Conservation (phyloP, 768 basidiomycete genomes). For the Leccinum obscurum region DNA sequence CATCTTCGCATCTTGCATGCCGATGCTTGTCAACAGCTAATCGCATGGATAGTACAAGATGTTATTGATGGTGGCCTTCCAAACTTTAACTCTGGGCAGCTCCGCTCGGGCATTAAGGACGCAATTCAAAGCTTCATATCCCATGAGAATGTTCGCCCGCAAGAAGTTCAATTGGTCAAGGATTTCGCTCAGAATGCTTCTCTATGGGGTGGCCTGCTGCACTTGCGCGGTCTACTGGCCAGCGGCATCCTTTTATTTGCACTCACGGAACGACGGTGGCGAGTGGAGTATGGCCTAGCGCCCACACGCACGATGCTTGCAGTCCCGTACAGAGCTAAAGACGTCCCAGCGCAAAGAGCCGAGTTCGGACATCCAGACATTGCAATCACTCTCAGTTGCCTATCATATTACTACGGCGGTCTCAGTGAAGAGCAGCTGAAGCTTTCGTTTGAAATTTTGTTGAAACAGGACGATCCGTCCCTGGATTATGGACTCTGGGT, state of each 20-base stretch:
- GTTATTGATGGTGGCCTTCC: neutral
- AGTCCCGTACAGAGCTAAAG: slow-evolving; percentile 36
- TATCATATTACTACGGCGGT: slow-evolving; percentile 33
- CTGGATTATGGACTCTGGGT: slow-evolving; percentile 3
- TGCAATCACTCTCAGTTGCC: slow-evolving; percentile 30
- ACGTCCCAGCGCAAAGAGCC: slow-evolving; percentile 30
- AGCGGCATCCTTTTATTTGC: slow-evolving; percentile 26
- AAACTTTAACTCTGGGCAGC: neutral
- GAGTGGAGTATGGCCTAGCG: slow-evolving; percentile 34
- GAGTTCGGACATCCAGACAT: slow-evolving; percentile 40
- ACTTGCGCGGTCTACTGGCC: slow-evolving; percentile 34
- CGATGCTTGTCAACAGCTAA: slow-evolving; percentile 7
- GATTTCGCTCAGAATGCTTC: neutral
- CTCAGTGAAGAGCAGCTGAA: slow-evolving; percentile 5
- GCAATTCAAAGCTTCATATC: slow-evolving; percentile 14
- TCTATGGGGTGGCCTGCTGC: neutral
- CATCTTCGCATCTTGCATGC: slow-evolving; percentile 17
- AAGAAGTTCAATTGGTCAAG: neutral
- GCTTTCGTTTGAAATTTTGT: neutral
- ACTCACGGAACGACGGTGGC: slow-evolving; percentile 32
- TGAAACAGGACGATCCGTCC: slow-evolving; percentile 4
- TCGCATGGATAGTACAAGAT: slow-evolving; percentile 3
- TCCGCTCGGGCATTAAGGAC: neutral
- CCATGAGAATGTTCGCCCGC: neutral
- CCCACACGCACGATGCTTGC: slow-evolving; percentile 25